Percentiles rank a stretch among this genome's conserved stretches.
phyloP scores from a whole-genome alignment of 306 rosid genomes.

The Cicer chorassanicum region DNA sequence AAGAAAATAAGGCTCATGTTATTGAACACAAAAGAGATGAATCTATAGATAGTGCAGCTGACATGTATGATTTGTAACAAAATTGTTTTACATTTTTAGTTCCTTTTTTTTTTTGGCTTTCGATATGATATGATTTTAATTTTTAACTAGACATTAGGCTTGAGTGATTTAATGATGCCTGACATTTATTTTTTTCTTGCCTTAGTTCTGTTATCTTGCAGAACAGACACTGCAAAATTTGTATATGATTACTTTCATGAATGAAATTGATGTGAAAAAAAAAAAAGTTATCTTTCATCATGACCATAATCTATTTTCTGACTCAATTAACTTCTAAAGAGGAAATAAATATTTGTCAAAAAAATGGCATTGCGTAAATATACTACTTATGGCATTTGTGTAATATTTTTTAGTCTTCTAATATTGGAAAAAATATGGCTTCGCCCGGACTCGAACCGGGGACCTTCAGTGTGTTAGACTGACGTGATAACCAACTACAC shows the following conservation, averaged over 20 bases:
- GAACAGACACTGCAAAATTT: conserved; percentile 45
- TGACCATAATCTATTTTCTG: background rate
- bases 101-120: conserved; percentile 35
- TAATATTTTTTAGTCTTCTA: no score
- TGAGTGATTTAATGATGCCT: conserved; percentile 41
- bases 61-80: conserved; percentile 67
- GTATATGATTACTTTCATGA: conserved; percentile 48
- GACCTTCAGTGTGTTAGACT: conserved; percentile 82
- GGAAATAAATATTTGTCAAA: no score
- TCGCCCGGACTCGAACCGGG: conserved; percentile 74
- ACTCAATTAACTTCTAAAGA: background rate
- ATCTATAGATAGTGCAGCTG: conserved; percentile 79
- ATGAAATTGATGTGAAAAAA: conserved; percentile 46
- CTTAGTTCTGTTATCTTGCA: conserved; percentile 39
- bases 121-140: conserved; percentile 36
- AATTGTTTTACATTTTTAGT: conserved; percentile 46
- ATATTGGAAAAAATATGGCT: conserved; percentile 39
- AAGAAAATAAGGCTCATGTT: conserved; percentile 56
- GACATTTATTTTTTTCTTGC: conserved; percentile 30
- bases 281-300: background rate
- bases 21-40: conserved; percentile 76
- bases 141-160: conserved; percentile 18
- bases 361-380: no score
- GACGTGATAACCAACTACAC: conserved; percentile 51
- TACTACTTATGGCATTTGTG: no score